phyloP scores from a whole-genome alignment of 495 filamentous ascomycete species.

The Tuber umbilicatum region DNA sequence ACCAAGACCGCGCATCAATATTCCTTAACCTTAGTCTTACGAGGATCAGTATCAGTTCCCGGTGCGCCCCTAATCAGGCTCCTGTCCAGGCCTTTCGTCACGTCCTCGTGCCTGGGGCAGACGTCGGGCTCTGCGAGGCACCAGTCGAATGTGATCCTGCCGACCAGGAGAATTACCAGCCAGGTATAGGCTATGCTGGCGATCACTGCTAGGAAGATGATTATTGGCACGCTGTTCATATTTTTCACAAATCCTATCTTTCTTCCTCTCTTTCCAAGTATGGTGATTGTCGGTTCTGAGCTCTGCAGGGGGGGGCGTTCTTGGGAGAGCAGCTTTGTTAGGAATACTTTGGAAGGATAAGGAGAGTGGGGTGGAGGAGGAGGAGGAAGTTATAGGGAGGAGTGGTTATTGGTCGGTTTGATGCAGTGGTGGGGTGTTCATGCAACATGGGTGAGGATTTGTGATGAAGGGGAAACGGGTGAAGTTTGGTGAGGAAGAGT shows the following conservation, averaged over 20 bases:
- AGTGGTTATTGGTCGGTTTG: neutral
- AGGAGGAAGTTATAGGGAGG: neutral
- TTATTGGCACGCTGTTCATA: neutral
- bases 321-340: neutral
- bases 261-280: neutral
- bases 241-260: neutral
- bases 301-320: neutral
- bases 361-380: neutral
- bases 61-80: neutral
- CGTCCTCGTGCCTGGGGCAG: neutral
- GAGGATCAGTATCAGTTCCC: neutral
- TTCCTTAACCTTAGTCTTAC: neutral
- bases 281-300: neutral
- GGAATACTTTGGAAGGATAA: neutral
- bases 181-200: neutral
- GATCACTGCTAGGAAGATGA: neutral
- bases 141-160: neutral
- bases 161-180: neutral
- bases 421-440: neutral
- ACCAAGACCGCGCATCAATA: neutral
- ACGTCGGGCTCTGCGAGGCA: constrained; percentile 2
- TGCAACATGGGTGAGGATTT: neutral
- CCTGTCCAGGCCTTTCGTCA: neutral
- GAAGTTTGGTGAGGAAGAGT: neutral
- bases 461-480: neutral